Base-by-base conservation (phyloP, 1,139 yeast species). In the Pichia sp. region DNA sequence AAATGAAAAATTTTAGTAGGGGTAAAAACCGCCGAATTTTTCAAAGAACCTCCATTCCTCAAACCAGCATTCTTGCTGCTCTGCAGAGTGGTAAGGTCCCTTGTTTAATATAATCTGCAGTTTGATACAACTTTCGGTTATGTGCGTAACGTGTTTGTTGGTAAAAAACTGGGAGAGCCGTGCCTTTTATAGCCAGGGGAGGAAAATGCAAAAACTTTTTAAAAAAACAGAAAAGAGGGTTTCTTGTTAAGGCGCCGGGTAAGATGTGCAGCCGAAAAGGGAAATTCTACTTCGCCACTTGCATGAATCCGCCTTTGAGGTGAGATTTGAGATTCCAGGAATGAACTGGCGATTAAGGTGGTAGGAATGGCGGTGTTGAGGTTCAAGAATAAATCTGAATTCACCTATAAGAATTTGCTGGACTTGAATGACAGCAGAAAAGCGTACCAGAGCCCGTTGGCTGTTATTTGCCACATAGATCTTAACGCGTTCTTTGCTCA, bases 401-500 rank as follows among this genome's bases (percentile, higher is more conserved):
- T 72, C 67, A 76, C 76, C 7, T 77, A 73, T 65, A 70, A 71
- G 38, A 78, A 85, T 59, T 67, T 86, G 4, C 57, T 69, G 4
- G 77, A 75, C 45, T 70, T 87, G n/a, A 74, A 76, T 52, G 75
- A 79, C 51, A 71, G 74, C 1, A 59, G 66, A 4, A 70, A 66
- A 19, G 73, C 90, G 1, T 84, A 78, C 65, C 62, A 64, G 6
- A 85, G 92, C 62, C 90, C 93, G 1, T 71, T 93, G n/a, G 77
- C 97, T 0, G 87, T 87, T 15, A 80, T 93, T 48, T 92, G 87
- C 3, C 95, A 90, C 63, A 79, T 93, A 42, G 99, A 93, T 70
- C 79, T 90, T 61, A 96, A 93, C 71, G 97, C 98, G 13, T 93
- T 92, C 70, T 93, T 88, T 70, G 96, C 99, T 0, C 99, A 93